Evolutionary conservation across 1,139 yeast species (phyloP).

Genomic region (Zygosaccharomyces pseudobailii): DNA sequence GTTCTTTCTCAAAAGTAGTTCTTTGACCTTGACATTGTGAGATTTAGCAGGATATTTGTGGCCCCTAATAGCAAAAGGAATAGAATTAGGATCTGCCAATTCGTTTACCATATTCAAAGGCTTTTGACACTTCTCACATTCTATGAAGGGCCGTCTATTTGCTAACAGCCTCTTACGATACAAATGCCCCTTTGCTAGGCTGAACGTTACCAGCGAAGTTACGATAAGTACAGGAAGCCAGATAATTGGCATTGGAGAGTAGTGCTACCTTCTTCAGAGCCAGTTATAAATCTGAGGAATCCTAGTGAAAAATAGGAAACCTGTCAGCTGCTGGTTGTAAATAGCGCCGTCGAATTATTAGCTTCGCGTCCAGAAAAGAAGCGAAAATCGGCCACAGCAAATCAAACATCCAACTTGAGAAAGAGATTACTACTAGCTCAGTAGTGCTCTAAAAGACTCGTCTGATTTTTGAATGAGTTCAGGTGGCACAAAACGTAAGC

Average conservation of each 20-base stretch:
- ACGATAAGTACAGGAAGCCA: slow-evolving; percentile 1
- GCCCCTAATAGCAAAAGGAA: slow-evolving; percentile 26
- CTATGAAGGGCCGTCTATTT: background rate
- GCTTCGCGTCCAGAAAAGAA: too few species aligned
- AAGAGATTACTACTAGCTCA: too few species aligned
- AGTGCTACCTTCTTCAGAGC: background rate
- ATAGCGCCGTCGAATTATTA: too few species aligned
- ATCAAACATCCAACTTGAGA: too few species aligned
- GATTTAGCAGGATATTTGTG: slow-evolving; percentile 64
- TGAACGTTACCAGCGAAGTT: slow-evolving; percentile 5
- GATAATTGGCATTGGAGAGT: background rate
- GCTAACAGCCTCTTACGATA: background rate
- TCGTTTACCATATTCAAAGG: background rate
- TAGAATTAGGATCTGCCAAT: slow-evolving; percentile 12
- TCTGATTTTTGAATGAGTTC: background rate
- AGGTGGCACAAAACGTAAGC: background rate
- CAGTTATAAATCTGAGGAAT: too few species aligned
- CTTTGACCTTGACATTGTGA: slow-evolving; percentile 44
- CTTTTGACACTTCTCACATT: background rate
- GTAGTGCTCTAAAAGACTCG: too few species aligned
- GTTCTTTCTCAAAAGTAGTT: slow-evolving; percentile 38
- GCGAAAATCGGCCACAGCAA: too few species aligned
- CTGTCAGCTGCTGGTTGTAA: too few species aligned
- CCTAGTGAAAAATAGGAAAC: too few species aligned
- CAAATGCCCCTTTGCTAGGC: slow-evolving; percentile 3